phyloP scores from a whole-genome alignment of 225 moss, liverwort and hornwort species.

The Pseudisothecium myosuroides region DNA sequence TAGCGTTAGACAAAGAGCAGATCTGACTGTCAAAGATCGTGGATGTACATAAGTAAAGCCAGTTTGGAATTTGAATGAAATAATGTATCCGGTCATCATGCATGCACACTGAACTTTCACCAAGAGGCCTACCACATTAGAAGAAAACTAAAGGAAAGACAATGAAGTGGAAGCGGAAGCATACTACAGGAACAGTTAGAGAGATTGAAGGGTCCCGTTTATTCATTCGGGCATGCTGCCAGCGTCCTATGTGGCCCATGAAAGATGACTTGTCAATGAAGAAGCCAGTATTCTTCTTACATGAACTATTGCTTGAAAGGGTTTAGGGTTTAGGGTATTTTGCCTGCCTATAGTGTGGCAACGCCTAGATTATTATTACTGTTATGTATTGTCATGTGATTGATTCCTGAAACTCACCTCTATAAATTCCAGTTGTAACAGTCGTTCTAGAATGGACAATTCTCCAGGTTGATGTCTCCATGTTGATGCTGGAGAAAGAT shows the following conservation, averaged over 20 bases:
- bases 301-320: not conserved
- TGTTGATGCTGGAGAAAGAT: conserved; percentile 36
- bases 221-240: not conserved
- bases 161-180: not conserved
- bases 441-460: conserved; percentile 22
- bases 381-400: too few species aligned
- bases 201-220: not conserved
- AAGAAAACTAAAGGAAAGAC: not conserved
- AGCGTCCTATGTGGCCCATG: not conserved
- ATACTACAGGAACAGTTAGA: not conserved
- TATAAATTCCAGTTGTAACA: conserved; percentile 40
- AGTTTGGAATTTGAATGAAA: not conserved
- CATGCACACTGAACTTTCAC: not conserved
- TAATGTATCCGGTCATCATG: not conserved
- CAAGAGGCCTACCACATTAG: not conserved
- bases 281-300: not conserved
- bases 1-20: not conserved
- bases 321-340: not conserved
- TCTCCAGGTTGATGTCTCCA: conserved; percentile 42
- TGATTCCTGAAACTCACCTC: conserved; percentile 8
- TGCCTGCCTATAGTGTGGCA: not conserved
- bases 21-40: not conserved
- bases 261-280: not conserved
- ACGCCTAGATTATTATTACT: not conserved
- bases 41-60: not conserved